Percentiles rank a stretch among this genome's conserved stretches.
phyloP scores from a whole-genome alignment of 768 basidiomycete genomes.

The Brasilioporus rufonigricans region DNA sequence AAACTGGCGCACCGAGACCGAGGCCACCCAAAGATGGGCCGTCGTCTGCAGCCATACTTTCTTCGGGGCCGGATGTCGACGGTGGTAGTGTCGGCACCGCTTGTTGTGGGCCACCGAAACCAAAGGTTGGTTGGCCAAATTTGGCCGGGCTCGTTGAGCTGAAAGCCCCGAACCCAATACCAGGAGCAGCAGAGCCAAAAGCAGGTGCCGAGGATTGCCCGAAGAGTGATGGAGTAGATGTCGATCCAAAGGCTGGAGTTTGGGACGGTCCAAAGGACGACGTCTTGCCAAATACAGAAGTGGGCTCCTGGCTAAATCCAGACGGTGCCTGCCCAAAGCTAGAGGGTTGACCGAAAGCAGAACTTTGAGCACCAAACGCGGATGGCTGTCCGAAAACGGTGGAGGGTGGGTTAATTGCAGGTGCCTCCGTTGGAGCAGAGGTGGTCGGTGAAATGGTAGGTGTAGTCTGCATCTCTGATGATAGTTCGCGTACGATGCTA shows the following conservation, averaged over 20 bases:
- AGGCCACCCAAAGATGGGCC: constrained; percentile 31
- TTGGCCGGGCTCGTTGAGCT: constrained; percentile 29
- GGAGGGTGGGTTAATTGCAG: constrained; percentile 30
- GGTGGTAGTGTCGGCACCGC: background rate
- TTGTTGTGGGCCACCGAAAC: constrained; percentile 16
- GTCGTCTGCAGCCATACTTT: constrained; percentile 34
- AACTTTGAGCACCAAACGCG: constrained; percentile 22
- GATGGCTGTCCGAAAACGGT: constrained; percentile 37
- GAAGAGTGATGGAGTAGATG: constrained; percentile 18
- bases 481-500: constrained; percentile 27
- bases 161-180: constrained; percentile 33
- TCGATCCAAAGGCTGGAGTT: constrained; percentile 13
- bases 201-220: constrained; percentile 15
- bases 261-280: constrained; percentile 22
- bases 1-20: constrained; percentile 26
- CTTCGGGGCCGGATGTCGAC: constrained; percentile 19
- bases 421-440: constrained; percentile 15
- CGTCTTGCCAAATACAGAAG: constrained; percentile 23
- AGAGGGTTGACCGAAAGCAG: constrained; percentile 35
- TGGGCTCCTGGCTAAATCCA: constrained; percentile 17
- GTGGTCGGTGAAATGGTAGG: constrained; percentile 22
- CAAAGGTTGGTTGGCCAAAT: constrained; percentile 33
- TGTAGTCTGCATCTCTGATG: constrained; percentile 31
- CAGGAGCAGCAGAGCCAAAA: constrained; percentile 22
- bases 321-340: constrained; percentile 17